Conservation (phyloP, 257 asterid genomes). For the Lantana camara region DNA sequence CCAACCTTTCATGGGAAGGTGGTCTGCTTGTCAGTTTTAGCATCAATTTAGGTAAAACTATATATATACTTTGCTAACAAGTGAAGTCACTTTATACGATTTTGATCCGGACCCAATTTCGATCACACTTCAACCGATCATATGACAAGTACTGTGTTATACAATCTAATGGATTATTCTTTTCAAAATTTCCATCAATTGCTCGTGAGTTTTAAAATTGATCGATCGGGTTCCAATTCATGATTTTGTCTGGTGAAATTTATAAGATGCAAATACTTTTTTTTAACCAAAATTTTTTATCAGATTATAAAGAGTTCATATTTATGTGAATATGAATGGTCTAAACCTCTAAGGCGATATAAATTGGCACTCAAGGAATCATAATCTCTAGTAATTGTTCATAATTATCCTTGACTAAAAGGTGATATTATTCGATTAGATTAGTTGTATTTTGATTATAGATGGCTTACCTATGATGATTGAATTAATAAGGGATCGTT, state of each 20-base stretch:
- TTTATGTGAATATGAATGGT: not conserved
- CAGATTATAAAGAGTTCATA: no score
- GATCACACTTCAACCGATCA: no score
- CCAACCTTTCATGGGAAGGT: conserved; percentile 49
- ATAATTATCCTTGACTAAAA: conserved; percentile 21
- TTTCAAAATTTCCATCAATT: no score
- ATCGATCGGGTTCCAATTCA: no score
- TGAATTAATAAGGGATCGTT: no score
- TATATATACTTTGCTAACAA: conserved; percentile 53
- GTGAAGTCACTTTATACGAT: conserved; percentile 57
- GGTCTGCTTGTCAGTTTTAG: conserved; percentile 51
- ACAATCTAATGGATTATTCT: no score
- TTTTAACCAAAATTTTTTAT: not conserved
- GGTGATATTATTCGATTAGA: not conserved
- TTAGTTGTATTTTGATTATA: not conserved
- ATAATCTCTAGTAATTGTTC: not conserved
- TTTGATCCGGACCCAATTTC: no score
- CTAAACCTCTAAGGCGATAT: not conserved
- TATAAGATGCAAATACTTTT: conserved; percentile 8
- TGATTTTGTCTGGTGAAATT: conserved; percentile 29
- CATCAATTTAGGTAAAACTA: conserved; percentile 39
- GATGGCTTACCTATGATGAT: no score
- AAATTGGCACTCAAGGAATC: no score
- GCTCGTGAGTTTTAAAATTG: no score
- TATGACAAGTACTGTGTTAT: no score